These are phyloP conservation scores for Epichloe hybrida DNA, from an alignment of 2,329 filamentous ascomycete genomes.

Conservation along the genomic window DNA sequence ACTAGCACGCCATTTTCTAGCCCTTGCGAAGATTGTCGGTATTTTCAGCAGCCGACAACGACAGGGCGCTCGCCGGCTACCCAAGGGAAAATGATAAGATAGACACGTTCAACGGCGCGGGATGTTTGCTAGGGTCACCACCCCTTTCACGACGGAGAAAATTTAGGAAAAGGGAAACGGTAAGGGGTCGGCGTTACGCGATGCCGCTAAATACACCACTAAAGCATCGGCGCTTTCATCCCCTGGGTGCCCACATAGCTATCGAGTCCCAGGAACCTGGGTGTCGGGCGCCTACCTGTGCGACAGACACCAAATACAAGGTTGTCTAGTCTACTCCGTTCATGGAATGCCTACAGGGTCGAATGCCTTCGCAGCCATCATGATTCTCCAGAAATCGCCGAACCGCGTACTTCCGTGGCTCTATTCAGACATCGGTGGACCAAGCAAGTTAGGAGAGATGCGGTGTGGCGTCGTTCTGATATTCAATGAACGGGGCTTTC, in stretches of 20 bases:
- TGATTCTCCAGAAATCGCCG: neutral
- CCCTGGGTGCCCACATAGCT: neutral
- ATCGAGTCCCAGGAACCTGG: conserved; percentile 5
- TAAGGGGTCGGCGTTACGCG: neutral
- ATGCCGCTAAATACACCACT: neutral
- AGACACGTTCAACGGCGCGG: conserved; percentile 3
- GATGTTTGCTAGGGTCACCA: neutral
- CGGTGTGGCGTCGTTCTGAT: neutral
- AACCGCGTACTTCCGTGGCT: neutral
- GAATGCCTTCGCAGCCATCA: neutral
- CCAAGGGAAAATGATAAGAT: neutral
- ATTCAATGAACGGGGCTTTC: neutral
- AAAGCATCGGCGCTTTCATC: neutral
- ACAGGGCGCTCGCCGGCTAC: neutral
- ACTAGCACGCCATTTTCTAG: neutral
- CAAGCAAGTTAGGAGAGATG: neutral
- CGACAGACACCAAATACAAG: neutral
- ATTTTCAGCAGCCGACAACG: neutral
- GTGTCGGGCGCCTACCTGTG: conserved; percentile 1
- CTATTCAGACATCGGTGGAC: neutral
- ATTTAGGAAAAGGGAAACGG: neutral
- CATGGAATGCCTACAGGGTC: too few relatives aligned
- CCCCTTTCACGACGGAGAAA: neutral
- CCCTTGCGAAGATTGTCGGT: neutral
- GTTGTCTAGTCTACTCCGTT: neutral